Base-by-base conservation (phyloP, 2,329 filamentous ascomycete genomes). In the Ceratocystis huliohia region DNA sequence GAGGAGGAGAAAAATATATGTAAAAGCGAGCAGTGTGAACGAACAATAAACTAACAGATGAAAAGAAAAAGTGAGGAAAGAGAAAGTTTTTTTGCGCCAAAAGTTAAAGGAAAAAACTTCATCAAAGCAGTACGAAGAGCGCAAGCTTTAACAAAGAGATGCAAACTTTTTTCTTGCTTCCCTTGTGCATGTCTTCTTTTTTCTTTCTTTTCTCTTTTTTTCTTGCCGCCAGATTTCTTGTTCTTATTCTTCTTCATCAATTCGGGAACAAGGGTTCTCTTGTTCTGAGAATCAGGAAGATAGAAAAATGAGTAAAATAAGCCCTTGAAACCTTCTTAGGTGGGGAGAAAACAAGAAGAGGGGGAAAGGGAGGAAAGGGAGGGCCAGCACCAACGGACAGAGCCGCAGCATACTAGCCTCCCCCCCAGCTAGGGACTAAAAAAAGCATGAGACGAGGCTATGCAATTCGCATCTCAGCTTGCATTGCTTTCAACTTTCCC, bases 131-230 rank as follows among this genome's bases (percentile, higher is more conserved):
- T 25, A 45, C n/a, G 15, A 48, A 63, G 61, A 46, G 10, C 15
- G 37, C 45, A 63, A 44, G 5, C 61, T 63, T 20, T 17, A 46
- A 33, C 61, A 45, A 63, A 41, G 17, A 41, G 7, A 33, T 63
- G 37, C 45, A 63, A 63, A 63, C 22, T 45, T 48, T 48, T 48
- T 45, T 45, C 13, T 63, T 28, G 45, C 45, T 63, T 25, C 37
- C 20, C 30, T 63, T 48, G 41, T 10, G 20, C 45, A 63, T 63
- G 61, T 41, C 45, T 63, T 63, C 25, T 46, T 44, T 17, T 10
- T 25, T 30, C 7, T 61, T 61, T 10, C 25, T n/a, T 41, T 61
- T 48, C 28, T 62, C 20, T 33, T 63, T 63, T 44, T 63, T 63
- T 63, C 17, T 41, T 13, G 37, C 37, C 37, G 37, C 37, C 37